Evolutionary conservation across 2,329 filamentous ascomycete species (phyloP), one percentile per base, ranked within the genome.

Genomic region (Grosmannia clavigera): DNA sequence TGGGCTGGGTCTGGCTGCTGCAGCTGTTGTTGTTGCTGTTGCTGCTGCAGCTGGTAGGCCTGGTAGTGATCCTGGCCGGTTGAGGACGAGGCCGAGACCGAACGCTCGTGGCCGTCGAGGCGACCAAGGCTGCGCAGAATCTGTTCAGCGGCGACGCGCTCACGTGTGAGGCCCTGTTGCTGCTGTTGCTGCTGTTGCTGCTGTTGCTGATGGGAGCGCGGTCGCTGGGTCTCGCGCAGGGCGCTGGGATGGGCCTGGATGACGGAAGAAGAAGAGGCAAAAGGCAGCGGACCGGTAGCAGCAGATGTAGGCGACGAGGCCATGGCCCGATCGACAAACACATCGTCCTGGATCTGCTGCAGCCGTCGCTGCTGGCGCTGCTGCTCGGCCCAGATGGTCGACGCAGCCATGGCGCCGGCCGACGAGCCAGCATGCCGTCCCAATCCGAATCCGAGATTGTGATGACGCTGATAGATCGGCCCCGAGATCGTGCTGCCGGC

Each of bases 401-500:
- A 52, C 14, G 50, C 50, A 5, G 25, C 25, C 61, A 74, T 79
- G 27, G 80, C 72, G 68, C 82, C 80, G 9, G 81, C 68, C 12
- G 68, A 70, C 75, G 75, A 79, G 11, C 52, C 11, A 9, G 54
- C 43, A 46, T 19, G 52, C 27, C 43, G 22, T 9, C 9, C 43
- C 31, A 48, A 66, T 1, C 25, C 27, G 5, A 50, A 66, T 1
- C 25, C 27, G 27, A 22, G 22, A 22, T 22, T 22, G 22, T 25
- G 25, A 55, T 80, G 70, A 62, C 80, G 74, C 70, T 81, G 76
- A 73, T 88, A 81, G 69, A 88, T 87, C 48, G 89, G 89, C 0
- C 90, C 90, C 62, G 85, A 90, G 61, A 92, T 85, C 5, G 90
- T 90, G 70, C 87, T 90, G 66, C 87, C 89, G 11, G 92, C 92